Conservation (phyloP, 805 yeast species). For the Metschnikowia continentalis region DNA sequence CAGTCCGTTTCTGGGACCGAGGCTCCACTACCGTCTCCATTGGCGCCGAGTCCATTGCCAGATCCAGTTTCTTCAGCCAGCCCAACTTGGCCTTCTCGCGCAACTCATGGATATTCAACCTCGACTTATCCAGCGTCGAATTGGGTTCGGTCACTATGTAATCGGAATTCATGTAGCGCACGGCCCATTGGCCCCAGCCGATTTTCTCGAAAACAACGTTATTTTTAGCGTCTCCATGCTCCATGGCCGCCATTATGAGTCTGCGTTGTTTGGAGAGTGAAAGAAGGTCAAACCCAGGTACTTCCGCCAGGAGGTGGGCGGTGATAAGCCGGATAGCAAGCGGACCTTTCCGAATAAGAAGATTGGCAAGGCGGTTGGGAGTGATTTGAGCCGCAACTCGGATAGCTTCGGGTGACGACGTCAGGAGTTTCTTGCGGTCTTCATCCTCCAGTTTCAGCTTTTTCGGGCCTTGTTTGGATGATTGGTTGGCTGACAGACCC, state of each 20-base stretch:
- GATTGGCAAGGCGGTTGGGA: constrained; percentile 66
- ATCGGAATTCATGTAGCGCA: constrained; percentile 49
- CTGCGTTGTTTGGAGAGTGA: constrained; percentile 87
- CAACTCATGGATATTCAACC: constrained; percentile 29
- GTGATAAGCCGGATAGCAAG: constrained; percentile 88
- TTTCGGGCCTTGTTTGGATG: neutral
- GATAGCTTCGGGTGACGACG: constrained; percentile 83
- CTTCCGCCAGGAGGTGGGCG: constrained; percentile 66
- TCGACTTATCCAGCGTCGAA: constrained; percentile 21
- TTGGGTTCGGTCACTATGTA: constrained; percentile 39
- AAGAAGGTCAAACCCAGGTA: constrained; percentile 73
- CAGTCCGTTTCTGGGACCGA: neutral
- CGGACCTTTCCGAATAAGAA: constrained; percentile 75
- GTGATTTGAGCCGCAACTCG: constrained; percentile 86
- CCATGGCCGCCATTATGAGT: constrained; percentile 84
- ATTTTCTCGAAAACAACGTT: constrained; percentile 81
- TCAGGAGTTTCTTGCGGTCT: constrained; percentile 40
- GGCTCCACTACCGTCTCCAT: no score
- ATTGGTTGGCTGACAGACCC: no score
- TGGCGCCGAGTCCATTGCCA: no score
- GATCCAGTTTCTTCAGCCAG: constrained; percentile 32
- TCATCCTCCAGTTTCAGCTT: constrained; percentile 2
- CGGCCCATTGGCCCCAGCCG: constrained; percentile 99
- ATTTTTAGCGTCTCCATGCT: constrained; percentile 58
- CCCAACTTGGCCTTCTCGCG: constrained; percentile 36